Conservation (phyloP, 2,329 filamentous ascomycete genomes). For the Aspergillus intermedius region DNA sequence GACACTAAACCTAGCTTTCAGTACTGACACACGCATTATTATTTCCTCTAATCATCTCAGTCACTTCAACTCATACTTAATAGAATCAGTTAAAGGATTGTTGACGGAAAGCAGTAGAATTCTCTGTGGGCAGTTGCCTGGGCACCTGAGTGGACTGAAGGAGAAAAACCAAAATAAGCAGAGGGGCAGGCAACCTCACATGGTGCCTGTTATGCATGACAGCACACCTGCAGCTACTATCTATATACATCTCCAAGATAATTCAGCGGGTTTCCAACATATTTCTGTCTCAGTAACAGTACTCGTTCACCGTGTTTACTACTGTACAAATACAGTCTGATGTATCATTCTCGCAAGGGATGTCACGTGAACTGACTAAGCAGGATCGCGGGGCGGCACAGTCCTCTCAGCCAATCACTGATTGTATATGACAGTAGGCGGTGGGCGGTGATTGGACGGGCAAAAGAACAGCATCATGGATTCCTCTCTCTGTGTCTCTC, state of each 20-base stretch:
- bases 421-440: too few relatives aligned
- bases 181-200: slow-evolving; percentile 7
- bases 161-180: slow-evolving; percentile 34
- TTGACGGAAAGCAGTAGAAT: background rate
- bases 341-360: background rate
- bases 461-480: slow-evolving; percentile 8
- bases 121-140: slow-evolving; percentile 21
- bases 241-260: too few relatives aligned
- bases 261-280: too few relatives aligned
- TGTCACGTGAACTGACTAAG: slow-evolving; percentile 6
- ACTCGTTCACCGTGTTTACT: too few relatives aligned
- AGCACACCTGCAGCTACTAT: too few relatives aligned
- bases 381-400: background rate
- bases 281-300: too few relatives aligned
- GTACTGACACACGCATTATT: too few relatives aligned
- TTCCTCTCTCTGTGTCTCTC: background rate
- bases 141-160: slow-evolving; percentile 23
- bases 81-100: too few relatives aligned
- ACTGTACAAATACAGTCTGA: background rate
- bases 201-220: too few relatives aligned
- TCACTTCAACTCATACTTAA: too few relatives aligned
- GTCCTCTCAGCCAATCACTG: slow-evolving; percentile 4
- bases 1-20: too few relatives aligned
- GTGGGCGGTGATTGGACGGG: slow-evolving; percentile 6
- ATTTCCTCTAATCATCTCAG: too few relatives aligned